These are phyloP conservation scores for Fusarium palustre DNA, from an alignment of 2,329 filamentous ascomycete genomes.

Conservation along the genomic window DNA sequence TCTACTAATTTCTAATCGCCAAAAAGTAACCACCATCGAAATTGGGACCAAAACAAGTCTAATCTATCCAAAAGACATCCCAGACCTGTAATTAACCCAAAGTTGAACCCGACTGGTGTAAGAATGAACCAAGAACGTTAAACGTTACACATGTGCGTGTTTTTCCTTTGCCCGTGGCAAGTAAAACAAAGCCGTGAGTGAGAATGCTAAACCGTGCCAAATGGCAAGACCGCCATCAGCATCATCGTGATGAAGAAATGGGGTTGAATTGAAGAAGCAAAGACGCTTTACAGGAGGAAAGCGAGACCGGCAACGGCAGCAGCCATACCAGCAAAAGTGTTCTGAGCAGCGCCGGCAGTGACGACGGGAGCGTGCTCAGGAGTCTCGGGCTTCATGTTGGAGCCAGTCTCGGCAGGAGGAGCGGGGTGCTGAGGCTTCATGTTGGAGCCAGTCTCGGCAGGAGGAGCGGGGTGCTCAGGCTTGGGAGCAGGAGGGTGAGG, in stretches of 20 bases:
- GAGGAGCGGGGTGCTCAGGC: background rate
- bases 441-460: background rate
- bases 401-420: constrained; percentile 6
- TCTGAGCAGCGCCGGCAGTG: constrained; percentile 44
- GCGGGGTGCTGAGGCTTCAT: constrained; percentile 17
- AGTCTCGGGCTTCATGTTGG: constrained; percentile 16
- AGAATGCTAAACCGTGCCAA: constrained; percentile 9
- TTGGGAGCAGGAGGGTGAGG: background rate
- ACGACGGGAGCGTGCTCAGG: constrained; percentile 32
- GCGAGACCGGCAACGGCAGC: constrained; percentile 42
- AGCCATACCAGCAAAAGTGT: constrained; percentile 42
- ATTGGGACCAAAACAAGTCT: constrained; percentile 19
- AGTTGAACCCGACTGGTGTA: constrained; percentile 29
- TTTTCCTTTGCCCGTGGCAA: constrained; percentile 4
- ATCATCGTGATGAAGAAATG: background rate
- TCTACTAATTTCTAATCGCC: constrained; percentile 40
- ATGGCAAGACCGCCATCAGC: constrained; percentile 2
- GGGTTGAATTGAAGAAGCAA: constrained; percentile 1
- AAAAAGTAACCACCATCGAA: constrained; percentile 38
- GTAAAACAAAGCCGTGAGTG: constrained; percentile 14
- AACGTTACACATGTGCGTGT: constrained; percentile 36
- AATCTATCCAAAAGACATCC: constrained; percentile 26
- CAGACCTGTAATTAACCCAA: constrained; percentile 23
- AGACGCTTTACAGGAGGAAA: constrained; percentile 43
- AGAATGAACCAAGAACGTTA: constrained; percentile 44